phyloP scores from a whole-genome alignment of 2,329 filamentous ascomycete species.

The Phyllosticta citrichinensis region DNA sequence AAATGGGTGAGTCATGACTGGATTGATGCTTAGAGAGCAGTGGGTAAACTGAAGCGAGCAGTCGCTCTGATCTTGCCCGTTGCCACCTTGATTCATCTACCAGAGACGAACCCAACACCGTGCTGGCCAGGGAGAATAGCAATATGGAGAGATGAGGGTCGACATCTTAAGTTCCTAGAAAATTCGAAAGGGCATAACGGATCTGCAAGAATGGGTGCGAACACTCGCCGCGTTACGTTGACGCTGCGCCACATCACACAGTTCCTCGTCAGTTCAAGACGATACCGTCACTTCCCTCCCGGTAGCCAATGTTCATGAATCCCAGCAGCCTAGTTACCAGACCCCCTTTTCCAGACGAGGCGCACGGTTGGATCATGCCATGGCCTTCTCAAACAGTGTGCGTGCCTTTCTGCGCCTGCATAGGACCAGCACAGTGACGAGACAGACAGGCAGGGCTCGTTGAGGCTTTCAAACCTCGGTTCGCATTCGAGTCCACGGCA shows the following conservation, averaged over 20 bases:
- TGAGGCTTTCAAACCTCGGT: not conserved
- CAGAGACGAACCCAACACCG: not conserved
- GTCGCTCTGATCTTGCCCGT: too few relatives aligned
- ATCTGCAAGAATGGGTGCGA: not conserved
- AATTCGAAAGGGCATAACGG: not conserved
- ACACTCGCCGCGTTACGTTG: not conserved
- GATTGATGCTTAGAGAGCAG: not conserved
- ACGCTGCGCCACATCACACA: not conserved
- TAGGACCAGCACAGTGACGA: not conserved
- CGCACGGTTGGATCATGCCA: not conserved
- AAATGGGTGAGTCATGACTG: not conserved
- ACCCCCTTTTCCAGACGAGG: not conserved
- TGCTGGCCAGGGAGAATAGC: not conserved
- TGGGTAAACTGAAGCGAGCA: too few relatives aligned
- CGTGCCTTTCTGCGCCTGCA: not conserved
- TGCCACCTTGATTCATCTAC: too few relatives aligned
- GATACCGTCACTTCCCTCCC: not conserved
- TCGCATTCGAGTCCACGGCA: not conserved
- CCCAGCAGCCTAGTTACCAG: not conserved
- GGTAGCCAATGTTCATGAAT: not conserved
- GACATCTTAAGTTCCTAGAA: not conserved
- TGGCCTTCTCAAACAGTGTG: not conserved
- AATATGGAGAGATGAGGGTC: not conserved
- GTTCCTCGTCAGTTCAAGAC: not conserved
- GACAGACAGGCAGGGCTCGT: not conserved